These are phyloP conservation scores for Claviceps quebecensis DNA, from an alignment of 2,329 filamentous ascomycete species.

Conservation along the genomic window DNA sequence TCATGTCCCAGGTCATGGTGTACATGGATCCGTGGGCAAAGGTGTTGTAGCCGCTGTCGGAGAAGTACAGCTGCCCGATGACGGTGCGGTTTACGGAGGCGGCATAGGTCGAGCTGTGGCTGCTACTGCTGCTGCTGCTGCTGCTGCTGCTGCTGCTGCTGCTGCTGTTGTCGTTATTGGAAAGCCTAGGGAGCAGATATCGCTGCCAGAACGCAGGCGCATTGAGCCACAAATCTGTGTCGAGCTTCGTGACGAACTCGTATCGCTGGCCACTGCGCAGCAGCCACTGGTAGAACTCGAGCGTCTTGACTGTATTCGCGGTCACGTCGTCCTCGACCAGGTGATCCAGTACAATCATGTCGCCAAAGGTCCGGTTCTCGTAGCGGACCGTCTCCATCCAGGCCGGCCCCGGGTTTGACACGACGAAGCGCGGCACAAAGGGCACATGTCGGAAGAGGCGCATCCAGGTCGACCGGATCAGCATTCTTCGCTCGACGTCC, in stretches of 20 bases:
- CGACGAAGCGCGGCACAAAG: constrained; percentile 17
- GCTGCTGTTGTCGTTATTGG: constrained; percentile 1
- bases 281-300: constrained; percentile 20
- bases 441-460: constrained; percentile 15
- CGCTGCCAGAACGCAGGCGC: constrained; percentile 18
- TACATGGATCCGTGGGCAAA: constrained; percentile 21
- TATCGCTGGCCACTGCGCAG: constrained; percentile 11
- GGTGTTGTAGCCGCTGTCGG: constrained; percentile 10
- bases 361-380: constrained; percentile 20
- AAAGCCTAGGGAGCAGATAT: constrained; percentile 13
- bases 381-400: constrained; percentile 14
- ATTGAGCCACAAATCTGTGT: constrained; percentile 20
- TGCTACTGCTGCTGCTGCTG: no score
- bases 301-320: constrained; percentile 20
- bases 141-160: no score
- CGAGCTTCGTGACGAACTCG: constrained; percentile 20
- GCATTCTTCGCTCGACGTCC: constrained; percentile 15
- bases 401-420: constrained; percentile 15
- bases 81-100: constrained; percentile 13
- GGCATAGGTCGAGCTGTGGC: not conserved
- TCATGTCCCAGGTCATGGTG: constrained; percentile 20
- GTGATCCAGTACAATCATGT: constrained; percentile 20
- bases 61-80: constrained; percentile 17
- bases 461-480: constrained; percentile 21
- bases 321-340: constrained; percentile 17